phyloP scores from a whole-genome alignment of 2,329 filamentous ascomycete genomes.

The Talaromyces atroroseus region DNA sequence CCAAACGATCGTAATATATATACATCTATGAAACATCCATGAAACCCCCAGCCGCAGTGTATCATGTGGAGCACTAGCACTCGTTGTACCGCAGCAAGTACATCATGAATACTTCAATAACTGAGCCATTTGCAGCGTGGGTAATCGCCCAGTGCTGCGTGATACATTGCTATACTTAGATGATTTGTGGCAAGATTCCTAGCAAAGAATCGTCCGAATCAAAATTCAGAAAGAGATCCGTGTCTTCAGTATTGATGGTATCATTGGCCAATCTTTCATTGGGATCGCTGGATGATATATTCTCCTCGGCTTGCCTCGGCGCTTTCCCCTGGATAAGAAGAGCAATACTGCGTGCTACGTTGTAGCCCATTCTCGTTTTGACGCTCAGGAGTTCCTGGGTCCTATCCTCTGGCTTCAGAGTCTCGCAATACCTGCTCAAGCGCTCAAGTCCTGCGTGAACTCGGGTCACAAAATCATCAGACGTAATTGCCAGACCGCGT shows the following conservation, averaged over 20 bases:
- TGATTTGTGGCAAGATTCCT: not conserved
- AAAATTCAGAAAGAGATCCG: conserved; percentile 5
- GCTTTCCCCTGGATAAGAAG: not conserved
- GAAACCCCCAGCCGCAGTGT: too few relatives aligned
- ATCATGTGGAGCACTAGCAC: too few relatives aligned
- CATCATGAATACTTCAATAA: too few relatives aligned
- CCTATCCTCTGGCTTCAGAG: not conserved
- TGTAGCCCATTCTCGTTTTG: conserved; percentile 8
- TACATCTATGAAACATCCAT: too few relatives aligned
- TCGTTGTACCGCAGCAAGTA: too few relatives aligned
- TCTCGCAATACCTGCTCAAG: conserved; percentile 6
- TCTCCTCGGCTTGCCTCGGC: not conserved
- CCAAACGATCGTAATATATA: too few relatives aligned
- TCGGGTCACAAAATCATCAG: conserved; percentile 3
- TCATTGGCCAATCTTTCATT: not conserved
- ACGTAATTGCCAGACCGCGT: not conserved
- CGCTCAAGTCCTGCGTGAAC: conserved; percentile 1
- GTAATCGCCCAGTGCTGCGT: too few relatives aligned
- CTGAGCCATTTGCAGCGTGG: too few relatives aligned
- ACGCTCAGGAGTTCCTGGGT: not conserved
- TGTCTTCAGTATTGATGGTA: not conserved
- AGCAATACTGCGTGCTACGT: conserved; percentile 4
- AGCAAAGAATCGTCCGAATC: conserved; percentile 9
- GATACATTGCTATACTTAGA: too few relatives aligned
- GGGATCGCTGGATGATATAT: not conserved